phyloP scores from a whole-genome alignment of 2,329 filamentous ascomycete species.

The Botrytis fragariae region DNA sequence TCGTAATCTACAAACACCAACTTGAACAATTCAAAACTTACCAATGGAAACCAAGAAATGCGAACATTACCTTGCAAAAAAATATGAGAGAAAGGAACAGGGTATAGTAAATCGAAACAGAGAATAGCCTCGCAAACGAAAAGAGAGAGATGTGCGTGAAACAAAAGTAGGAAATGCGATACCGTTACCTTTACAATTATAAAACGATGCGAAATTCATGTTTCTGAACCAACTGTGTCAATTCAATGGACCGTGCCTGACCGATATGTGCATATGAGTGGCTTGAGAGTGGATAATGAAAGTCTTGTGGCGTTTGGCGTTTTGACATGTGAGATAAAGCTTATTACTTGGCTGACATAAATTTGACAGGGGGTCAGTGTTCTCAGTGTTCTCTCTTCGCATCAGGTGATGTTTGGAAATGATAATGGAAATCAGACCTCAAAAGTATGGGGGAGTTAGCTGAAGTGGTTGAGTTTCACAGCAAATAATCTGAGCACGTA shows the following conservation, averaged over 20 bases:
- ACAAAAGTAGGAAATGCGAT: not conserved
- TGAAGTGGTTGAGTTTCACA: not conserved
- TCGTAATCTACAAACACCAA: not conserved
- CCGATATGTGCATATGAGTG: not conserved
- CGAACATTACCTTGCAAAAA: not conserved
- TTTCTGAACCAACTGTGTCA: not conserved
- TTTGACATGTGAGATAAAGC: constrained; percentile 7
- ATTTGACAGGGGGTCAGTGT: not conserved
- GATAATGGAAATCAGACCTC: no score
- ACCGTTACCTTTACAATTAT: not conserved
- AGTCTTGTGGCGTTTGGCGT: not conserved
- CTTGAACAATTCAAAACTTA: not conserved
- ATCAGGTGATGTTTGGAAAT: not conserved
- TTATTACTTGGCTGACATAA: not conserved
- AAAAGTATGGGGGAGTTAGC: not conserved
- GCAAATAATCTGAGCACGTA: not conserved
- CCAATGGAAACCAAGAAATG: not conserved
- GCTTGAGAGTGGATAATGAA: not conserved
- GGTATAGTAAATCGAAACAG: not conserved
- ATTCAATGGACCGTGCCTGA: not conserved
- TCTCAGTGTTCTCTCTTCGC: not conserved
- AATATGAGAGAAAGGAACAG: not conserved
- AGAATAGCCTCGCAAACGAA: not conserved
- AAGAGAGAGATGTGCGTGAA: not conserved
- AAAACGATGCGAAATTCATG: not conserved